Conservation (phyloP, 2,329 filamentous ascomycete genomes). For the Aspergillus floridensis region DNA sequence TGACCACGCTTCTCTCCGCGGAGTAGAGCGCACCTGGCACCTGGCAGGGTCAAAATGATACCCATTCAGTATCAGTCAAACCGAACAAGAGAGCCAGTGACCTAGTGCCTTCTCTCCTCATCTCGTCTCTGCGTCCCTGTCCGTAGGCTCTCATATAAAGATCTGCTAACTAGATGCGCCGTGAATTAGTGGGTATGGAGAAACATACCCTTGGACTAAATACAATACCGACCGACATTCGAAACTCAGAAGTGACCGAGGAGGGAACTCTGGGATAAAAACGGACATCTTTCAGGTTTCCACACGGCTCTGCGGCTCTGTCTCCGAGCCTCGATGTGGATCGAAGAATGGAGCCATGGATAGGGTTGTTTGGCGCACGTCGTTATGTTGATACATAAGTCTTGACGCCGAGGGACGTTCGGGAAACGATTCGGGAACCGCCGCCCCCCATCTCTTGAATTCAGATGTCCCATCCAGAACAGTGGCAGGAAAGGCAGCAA, state of each 20-base stretch:
- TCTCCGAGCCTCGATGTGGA: slow-evolving; percentile 11
- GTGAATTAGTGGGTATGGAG: too few relatives aligned
- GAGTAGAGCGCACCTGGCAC: not conserved
- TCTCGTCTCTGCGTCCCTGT: not conserved
- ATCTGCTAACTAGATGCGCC: too few relatives aligned
- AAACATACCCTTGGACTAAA: not conserved
- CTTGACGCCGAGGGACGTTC: slow-evolving; percentile 6
- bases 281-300: not conserved
- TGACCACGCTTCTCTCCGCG: not conserved
- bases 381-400: not conserved
- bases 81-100: too few relatives aligned
- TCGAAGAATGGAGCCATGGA: slow-evolving; percentile 10
- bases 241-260: not conserved
- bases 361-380: slow-evolving; percentile 13
- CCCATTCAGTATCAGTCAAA: too few relatives aligned
- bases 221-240: not conserved
- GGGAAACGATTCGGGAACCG: slow-evolving; percentile 1
- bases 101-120: too few relatives aligned
- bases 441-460: slow-evolving; percentile 11
- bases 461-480: slow-evolving; percentile 10
- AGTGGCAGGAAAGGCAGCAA: slow-evolving; percentile 5
- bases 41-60: not conserved
- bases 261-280: not conserved
- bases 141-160: too few relatives aligned
- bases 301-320: slow-evolving; percentile 10